Percentiles rank a stretch among this genome's conserved stretches.
Evolutionary conservation across 768 basidiomycete species (phyloP).

Genomic region (Chiua virens): DNA sequence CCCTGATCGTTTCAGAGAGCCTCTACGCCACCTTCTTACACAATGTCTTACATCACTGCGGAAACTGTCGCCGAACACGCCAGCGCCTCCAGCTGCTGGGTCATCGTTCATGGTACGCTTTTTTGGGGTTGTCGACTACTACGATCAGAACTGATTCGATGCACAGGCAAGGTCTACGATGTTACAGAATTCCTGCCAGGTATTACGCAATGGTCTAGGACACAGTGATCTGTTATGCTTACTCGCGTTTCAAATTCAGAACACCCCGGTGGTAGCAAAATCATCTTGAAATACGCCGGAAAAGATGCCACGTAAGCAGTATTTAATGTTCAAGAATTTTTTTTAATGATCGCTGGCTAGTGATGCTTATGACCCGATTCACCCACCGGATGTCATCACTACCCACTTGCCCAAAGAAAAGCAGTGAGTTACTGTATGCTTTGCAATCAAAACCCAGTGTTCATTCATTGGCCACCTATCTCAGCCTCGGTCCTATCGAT

Average conservation of each 20-base stretch:
- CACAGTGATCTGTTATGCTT: slow-evolving; percentile 31
- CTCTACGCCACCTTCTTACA: background rate
- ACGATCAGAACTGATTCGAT: slow-evolving; percentile 57
- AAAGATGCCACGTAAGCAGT: slow-evolving; percentile 74
- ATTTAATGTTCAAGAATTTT: background rate
- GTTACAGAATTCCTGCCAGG: slow-evolving; percentile 75
- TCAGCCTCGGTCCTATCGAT: slow-evolving; percentile 71
- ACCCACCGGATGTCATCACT: slow-evolving; percentile 77
- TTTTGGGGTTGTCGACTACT: slow-evolving; percentile 28
- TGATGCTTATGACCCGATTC: slow-evolving; percentile 80
- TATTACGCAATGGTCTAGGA: slow-evolving; percentile 41
- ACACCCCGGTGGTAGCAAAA: slow-evolving; percentile 76
- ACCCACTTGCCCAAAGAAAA: slow-evolving; percentile 81
- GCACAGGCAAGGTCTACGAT: slow-evolving; percentile 75
- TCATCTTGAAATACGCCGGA: slow-evolving; percentile 83
- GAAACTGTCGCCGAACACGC: slow-evolving; percentile 52
- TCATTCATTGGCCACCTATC: background rate
- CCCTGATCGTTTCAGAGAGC: background rate
- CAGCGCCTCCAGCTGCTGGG: slow-evolving; percentile 65
- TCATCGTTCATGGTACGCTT: slow-evolving; percentile 70
- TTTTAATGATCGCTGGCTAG: slow-evolving; percentile 34
- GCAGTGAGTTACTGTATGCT: slow-evolving; percentile 48
- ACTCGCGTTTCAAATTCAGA: slow-evolving; percentile 34
- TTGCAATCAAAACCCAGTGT: background rate
- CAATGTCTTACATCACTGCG: slow-evolving; percentile 34